A percentile compares a stretch with the other conserved stretches of the same genome.
phyloP scores from a whole-genome alignment of 2,329 filamentous ascomycete species.

The Fusarium sp. region DNA sequence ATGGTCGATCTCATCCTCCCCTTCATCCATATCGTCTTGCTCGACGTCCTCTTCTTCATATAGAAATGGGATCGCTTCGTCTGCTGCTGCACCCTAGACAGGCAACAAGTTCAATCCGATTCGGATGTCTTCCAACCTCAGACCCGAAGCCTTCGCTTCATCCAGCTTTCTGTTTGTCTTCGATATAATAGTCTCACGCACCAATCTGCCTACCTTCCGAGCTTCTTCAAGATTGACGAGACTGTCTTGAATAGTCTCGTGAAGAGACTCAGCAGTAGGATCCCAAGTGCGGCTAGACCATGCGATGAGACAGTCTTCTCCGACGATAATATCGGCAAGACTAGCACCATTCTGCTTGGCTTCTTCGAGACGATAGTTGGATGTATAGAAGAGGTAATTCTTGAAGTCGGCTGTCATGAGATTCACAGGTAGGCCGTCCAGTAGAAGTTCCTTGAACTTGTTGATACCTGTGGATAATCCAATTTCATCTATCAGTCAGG shows the following conservation, averaged over 20 bases:
- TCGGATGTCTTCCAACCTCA: slow-evolving; percentile 38
- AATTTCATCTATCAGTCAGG: background rate
- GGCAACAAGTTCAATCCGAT: slow-evolving; percentile 50
- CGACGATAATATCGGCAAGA: slow-evolving; percentile 44
- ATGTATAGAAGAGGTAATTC: slow-evolving; percentile 37
- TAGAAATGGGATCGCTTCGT: slow-evolving; percentile 5
- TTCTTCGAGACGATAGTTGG: slow-evolving; percentile 42
- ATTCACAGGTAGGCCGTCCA: slow-evolving; percentile 34
- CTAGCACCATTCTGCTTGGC: slow-evolving; percentile 34
- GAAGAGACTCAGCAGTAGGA: slow-evolving; percentile 40
- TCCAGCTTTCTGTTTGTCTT: slow-evolving; percentile 48
- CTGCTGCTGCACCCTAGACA: slow-evolving; percentile 41
- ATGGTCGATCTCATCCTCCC: background rate
- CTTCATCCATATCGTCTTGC: background rate
- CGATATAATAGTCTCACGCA: slow-evolving; percentile 40
- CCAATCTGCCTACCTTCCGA: slow-evolving; percentile 30
- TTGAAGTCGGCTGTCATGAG: slow-evolving; percentile 43
- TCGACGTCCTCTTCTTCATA: background rate
- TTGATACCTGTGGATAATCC: background rate
- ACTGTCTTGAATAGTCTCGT: slow-evolving; percentile 44
- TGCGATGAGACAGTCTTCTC: slow-evolving; percentile 48
- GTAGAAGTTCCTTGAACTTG: slow-evolving; percentile 30
- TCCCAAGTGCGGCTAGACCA: slow-evolving; percentile 49
- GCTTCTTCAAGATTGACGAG: slow-evolving; percentile 38
- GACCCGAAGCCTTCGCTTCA: slow-evolving; percentile 41